These are phyloP conservation scores for Cornus controversa DNA, from an alignment of 148 eudicot species.

Conservation along the genomic window DNA sequence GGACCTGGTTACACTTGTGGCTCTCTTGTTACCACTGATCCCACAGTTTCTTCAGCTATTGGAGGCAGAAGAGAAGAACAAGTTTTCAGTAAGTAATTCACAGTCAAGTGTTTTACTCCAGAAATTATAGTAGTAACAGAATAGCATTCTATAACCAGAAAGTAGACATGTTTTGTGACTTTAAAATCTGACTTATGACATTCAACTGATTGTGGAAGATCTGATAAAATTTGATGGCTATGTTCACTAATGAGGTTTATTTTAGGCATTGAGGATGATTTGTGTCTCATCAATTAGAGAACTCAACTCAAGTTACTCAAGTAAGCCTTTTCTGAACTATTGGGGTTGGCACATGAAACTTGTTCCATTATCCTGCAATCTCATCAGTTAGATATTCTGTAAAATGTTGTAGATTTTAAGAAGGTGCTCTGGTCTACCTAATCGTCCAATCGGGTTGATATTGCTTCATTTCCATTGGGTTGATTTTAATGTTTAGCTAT, in stretches of 20 bases:
- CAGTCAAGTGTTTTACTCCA: background rate
- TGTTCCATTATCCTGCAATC: too few species aligned
- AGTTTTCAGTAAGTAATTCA: conserved; percentile 36
- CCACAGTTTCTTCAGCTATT: conserved; percentile 30
- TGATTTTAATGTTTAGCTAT: too few species aligned
- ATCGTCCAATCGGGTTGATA: background rate
- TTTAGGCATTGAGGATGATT: background rate
- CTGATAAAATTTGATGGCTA: background rate
- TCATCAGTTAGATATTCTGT: background rate
- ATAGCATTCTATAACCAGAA: background rate
- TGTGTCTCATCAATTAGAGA: too few species aligned
- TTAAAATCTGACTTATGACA: background rate
- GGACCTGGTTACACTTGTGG: conserved; percentile 47
- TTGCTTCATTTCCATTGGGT: background rate
- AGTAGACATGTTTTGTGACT: background rate
- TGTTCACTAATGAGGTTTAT: background rate
- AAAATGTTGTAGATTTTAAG: background rate
- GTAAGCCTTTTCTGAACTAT: too few species aligned
- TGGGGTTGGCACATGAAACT: too few species aligned
- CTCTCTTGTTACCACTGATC: conserved; percentile 24
- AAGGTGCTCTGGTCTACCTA: background rate
- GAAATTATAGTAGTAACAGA: background rate
- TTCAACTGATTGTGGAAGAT: background rate
- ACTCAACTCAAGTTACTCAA: too few species aligned
- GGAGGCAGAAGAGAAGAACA: conserved; percentile 43